Evolutionary conservation across 2,329 filamentous ascomycete species (phyloP).

Genomic region (Alternaria longipes): DNA sequence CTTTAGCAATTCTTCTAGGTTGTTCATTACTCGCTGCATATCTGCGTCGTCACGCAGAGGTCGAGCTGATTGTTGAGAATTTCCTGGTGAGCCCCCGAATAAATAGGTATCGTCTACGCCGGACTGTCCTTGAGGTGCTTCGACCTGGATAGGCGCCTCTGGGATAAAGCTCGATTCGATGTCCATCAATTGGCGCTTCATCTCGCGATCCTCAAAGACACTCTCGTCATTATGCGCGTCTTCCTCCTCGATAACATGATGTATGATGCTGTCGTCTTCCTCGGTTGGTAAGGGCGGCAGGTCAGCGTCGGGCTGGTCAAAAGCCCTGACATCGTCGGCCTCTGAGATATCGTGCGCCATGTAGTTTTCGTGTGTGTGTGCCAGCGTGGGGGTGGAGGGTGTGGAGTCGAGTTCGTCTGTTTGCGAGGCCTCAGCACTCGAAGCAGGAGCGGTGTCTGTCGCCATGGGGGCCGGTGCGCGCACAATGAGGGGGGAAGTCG

Average conservation of each 20-base stretch:
- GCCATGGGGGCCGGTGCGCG: conserved; percentile 36
- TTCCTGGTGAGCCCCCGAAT: conserved; percentile 52
- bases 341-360: conserved; percentile 42
- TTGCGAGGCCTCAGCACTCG: conserved; percentile 37
- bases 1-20: conserved; percentile 27
- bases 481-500: conserved; percentile 27
- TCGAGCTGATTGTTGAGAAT: conserved; percentile 32
- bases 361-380: conserved; percentile 22
- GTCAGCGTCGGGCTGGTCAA: conserved; percentile 49
- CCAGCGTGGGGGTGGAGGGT: conserved; percentile 26
- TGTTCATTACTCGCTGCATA: conserved; percentile 28
- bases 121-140: conserved; percentile 30
- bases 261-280: conserved; percentile 53
- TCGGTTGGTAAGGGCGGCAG: conserved; percentile 53
- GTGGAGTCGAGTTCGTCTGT: conserved; percentile 30
- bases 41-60: conserved; percentile 16
- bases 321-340: conserved; percentile 44
- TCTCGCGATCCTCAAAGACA: conserved; percentile 65
- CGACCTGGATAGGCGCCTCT: conserved; percentile 56
- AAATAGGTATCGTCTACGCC: conserved; percentile 59
- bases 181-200: conserved; percentile 68
- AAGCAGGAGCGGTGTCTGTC: conserved; percentile 30
- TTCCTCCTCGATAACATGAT: conserved; percentile 40
- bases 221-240: conserved; percentile 50
- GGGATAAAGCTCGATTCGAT: conserved; percentile 71